Percentiles rank a stretch among this genome's conserved stretches.
Conservation (phyloP, 2,329 filamentous ascomycete genomes). For the Fusarium fujikuroi region DNA sequence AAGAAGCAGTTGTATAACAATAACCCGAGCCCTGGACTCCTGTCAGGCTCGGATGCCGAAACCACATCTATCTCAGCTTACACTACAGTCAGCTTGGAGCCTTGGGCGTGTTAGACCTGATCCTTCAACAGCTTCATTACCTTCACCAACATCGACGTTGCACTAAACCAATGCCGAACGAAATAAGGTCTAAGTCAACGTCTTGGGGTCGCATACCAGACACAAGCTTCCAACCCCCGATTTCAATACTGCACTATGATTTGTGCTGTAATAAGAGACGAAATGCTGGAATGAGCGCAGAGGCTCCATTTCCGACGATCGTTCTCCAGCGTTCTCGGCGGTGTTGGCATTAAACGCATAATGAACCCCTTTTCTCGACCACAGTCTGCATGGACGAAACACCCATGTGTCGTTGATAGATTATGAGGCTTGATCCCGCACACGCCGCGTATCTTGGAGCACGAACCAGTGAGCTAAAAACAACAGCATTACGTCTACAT, state of each 20-base stretch:
- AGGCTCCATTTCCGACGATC: slow-evolving; percentile 33
- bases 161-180: not conserved
- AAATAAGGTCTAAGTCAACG: not conserved
- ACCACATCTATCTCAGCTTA: not conserved
- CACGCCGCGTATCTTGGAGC: slow-evolving; percentile 29
- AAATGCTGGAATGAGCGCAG: slow-evolving; percentile 34
- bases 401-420: slow-evolving; percentile 26
- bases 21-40: not conserved
- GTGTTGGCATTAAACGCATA: slow-evolving; percentile 16
- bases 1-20: not conserved
- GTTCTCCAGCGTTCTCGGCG: slow-evolving; percentile 8
- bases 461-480: slow-evolving; percentile 27
- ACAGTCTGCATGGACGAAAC: slow-evolving; percentile 25
- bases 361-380: slow-evolving; percentile 35
- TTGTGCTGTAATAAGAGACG: slow-evolving; percentile 27
- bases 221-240: slow-evolving; percentile 18
- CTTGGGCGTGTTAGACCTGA: not conserved
- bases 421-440: slow-evolving; percentile 26
- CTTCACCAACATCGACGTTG: not conserved
- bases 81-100: not conserved
- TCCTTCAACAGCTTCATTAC: not conserved
- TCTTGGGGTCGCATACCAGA: slow-evolving; percentile 30
- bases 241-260: slow-evolving; percentile 18
- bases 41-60: not conserved
- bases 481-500: slow-evolving; percentile 34